phyloP scores from a whole-genome alignment of 148 eudicot genomes.

The Heliosperma pusillum region DNA sequence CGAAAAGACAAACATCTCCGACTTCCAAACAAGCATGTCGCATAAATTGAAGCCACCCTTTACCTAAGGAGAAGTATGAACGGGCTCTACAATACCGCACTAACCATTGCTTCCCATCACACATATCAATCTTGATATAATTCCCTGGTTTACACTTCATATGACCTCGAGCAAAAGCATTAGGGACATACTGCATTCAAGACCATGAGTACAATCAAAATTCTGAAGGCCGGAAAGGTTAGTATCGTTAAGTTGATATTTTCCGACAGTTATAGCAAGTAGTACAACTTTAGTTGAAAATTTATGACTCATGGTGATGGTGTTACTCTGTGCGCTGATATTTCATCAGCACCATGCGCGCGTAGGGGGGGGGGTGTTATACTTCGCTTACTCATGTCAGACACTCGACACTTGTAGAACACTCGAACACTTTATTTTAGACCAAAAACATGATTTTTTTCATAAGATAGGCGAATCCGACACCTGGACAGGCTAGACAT shows the following conservation, averaged over 20 bases:
- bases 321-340: too few relatives aligned
- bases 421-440: too few relatives aligned
- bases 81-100: constrained; percentile 20
- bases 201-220: not conserved
- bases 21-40: constrained; percentile 22
- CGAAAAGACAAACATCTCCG: constrained; percentile 46
- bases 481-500: too few relatives aligned
- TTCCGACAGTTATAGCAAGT: too few relatives aligned
- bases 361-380: too few relatives aligned
- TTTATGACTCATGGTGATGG: not conserved
- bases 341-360: too few relatives aligned
- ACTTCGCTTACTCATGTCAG: too few relatives aligned
- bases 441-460: too few relatives aligned
- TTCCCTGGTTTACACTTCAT: not conserved
- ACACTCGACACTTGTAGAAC: too few relatives aligned
- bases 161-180: not conserved
- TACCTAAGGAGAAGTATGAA: constrained; percentile 9
- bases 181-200: constrained; percentile 9
- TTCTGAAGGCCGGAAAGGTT: too few relatives aligned
- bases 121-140: constrained; percentile 21
- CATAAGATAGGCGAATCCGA: too few relatives aligned
- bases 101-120: constrained; percentile 30
- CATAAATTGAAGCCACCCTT: constrained; percentile 38
- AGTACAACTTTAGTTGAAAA: not conserved
- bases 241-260: too few relatives aligned